Conservation (phyloP, 805 yeast genomes). For the Teunomyces kruisii region DNA sequence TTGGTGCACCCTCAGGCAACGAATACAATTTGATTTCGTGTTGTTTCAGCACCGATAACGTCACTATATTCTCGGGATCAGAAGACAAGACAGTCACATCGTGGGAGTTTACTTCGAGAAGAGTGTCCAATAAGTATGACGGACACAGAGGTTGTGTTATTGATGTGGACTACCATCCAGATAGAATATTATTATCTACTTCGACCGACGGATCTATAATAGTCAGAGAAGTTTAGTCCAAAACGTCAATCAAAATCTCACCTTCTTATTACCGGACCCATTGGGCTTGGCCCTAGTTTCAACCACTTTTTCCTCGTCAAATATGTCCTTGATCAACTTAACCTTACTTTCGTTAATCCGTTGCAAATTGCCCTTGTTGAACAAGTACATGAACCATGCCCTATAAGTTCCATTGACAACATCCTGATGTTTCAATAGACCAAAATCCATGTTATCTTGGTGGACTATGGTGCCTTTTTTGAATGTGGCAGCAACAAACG, state of each 20-base stretch:
- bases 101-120: slow-evolving; percentile 60
- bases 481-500: slow-evolving; percentile 28
- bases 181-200: slow-evolving; percentile 43
- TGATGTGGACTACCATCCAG: slow-evolving; percentile 58
- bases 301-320: slow-evolving; percentile 3
- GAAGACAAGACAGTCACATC: slow-evolving; percentile 55
- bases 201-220: slow-evolving; percentile 59
- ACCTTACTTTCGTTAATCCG: slow-evolving; percentile 22
- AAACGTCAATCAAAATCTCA: slow-evolving; percentile 5
- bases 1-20: slow-evolving; percentile 55
- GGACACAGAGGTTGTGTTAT: slow-evolving; percentile 66
- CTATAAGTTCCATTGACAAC: neutral
- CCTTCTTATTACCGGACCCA: slow-evolving; percentile 3
- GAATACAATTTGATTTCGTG: slow-evolving; percentile 55
- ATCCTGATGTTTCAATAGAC: slow-evolving; percentile 23
- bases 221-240: slow-evolving; percentile 40
- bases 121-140: slow-evolving; percentile 45
- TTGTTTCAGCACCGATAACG: slow-evolving; percentile 42
- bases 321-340: slow-evolving; percentile 1
- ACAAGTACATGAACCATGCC: slow-evolving; percentile 29
- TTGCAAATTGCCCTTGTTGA: slow-evolving; percentile 29
- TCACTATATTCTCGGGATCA: slow-evolving; percentile 56
- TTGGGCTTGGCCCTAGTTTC: neutral
- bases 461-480: neutral
- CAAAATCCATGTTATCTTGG: slow-evolving; percentile 17